Evolutionary conservation across 441 rosid genomes (phyloP), one percentile per base, ranked within the genome.

Genomic region (Sinapis alba): DNA sequence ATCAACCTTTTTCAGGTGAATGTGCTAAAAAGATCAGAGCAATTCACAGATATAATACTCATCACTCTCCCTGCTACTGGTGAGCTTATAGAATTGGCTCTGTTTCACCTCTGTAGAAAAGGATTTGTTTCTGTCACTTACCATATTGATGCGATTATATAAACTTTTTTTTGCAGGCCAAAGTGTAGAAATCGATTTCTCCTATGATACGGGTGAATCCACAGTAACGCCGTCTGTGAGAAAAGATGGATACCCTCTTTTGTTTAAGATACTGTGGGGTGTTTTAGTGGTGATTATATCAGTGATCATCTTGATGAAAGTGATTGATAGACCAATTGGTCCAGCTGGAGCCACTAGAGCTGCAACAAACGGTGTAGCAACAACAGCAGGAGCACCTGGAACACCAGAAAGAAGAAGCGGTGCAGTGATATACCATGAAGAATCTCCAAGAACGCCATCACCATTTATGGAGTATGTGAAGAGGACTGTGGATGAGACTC

Each of bases 401-500:
- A 90, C 93, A 26, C 97, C 97, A 1, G 86, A 72, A 16, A 87
- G 79, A 10, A 74, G 88, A 78, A 83, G 80, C 68, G 82, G 86
- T 18, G 12, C 75, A 3, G 18, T 71, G 34, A 53, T 62, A 54
- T 66, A 72, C 36, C 79, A 61, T 5, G 97, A 95, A 15, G 84
- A 84, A 68, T 87, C 98, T 38, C 99, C 98, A 1, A 81, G 85
- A 80, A 95, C 98, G 16, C 99, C 98, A 3, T 94, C 88, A 78
- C 97, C 97, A 1, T 95, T 88, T 57, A 79, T 95, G 68, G 98
- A 90, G 27, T 92, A 92, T 45, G 91, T 91, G 71, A 86, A 93
- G 77, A 89, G 89, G 75, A 95, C 98, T 3, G 85, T 95, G 16
- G 97, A 92, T 34, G 93, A 92, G 84, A 95, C 98, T 54, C 98